Percentiles rank a stretch among this genome's conserved stretches.
phyloP scores from a whole-genome alignment of 108 stramenopile species.

The Cyclostephanos tholiformis region DNA sequence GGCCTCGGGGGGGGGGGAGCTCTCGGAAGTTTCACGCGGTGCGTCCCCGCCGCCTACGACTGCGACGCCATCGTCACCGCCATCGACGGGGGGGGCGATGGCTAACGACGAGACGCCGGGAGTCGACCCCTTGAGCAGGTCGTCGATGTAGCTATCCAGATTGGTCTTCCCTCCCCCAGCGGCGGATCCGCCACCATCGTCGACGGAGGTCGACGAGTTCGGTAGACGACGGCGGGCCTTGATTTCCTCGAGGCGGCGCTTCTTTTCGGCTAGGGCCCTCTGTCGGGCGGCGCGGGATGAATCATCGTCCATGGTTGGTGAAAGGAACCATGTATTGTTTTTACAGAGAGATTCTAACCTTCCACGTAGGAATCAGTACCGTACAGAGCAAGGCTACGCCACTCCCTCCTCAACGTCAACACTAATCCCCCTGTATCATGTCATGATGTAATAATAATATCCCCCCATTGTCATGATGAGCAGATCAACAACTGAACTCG shows the following conservation, averaged over 20 bases:
- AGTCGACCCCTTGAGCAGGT: conserved; percentile 55
- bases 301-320: conserved; percentile 57
- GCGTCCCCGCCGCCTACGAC: neutral
- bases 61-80: conserved; percentile 5
- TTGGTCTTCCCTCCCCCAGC: conserved; percentile 37
- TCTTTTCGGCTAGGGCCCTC: conserved; percentile 78
- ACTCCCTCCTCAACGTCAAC: no score
- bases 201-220: conserved; percentile 27
- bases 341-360: no score
- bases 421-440: no score
- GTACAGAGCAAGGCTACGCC: no score
- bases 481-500: no score
- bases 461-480: no score
- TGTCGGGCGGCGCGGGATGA: conserved; percentile 47
- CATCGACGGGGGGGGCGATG: conserved; percentile 3
- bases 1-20: neutral
- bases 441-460: no score
- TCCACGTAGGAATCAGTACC: no score
- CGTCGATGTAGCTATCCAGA: conserved; percentile 84
- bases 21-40: neutral
- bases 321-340: no score
- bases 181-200: conserved; percentile 9
- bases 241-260: conserved; percentile 74
- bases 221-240: conserved; percentile 64
- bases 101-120: conserved; percentile 40